These are phyloP conservation scores for Hordeum marinum DNA, from an alignment of 176 grass and related monocot species.

Conservation along the genomic window DNA sequence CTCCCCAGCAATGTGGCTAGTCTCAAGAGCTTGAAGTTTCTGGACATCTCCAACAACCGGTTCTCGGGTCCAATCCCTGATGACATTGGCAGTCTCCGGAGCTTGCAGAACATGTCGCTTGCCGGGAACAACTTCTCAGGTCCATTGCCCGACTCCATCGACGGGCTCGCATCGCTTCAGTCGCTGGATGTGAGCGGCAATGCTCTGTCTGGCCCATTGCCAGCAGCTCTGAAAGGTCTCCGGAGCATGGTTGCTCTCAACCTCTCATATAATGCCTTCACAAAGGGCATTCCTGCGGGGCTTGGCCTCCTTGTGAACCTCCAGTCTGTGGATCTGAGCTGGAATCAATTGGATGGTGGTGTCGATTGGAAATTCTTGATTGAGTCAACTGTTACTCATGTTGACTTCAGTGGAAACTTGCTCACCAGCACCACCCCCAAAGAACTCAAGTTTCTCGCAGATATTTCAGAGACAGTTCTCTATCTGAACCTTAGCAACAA, in stretches of 20 bases:
- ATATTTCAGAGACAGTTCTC: conserved; percentile 80
- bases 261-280: conserved; percentile 76
- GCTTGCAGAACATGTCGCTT: conserved; percentile 79
- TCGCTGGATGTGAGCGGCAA: conserved; percentile 86
- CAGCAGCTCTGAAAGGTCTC: conserved; percentile 48
- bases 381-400: conserved; percentile 66
- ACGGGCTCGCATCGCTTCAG: conserved; percentile 58
- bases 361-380: conserved; percentile 98
- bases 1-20: conserved; percentile 48
- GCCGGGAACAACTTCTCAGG: conserved; percentile 88
- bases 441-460: conserved; percentile 85
- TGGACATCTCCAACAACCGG: conserved; percentile 75
- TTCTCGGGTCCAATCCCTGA: conserved; percentile 62
- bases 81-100: conserved; percentile 59
- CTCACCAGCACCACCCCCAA: conserved; percentile 65
- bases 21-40: conserved; percentile 72
- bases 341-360: conserved; percentile 79
- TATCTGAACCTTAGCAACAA: conserved; percentile 92
- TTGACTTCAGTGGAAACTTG: conserved; percentile 89
- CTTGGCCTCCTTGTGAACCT: conserved; percentile 58
- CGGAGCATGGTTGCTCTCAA: conserved; percentile 69
- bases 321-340: conserved; percentile 78
- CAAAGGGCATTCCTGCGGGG: conserved; percentile 68
- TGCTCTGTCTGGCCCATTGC: conserved; percentile 57
- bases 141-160: conserved; percentile 56